A percentile compares a stretch with the other conserved stretches of the same genome.
Conservation (phyloP, 164 flowering plant genomes). For the Aristolochia fimbriata region DNA sequence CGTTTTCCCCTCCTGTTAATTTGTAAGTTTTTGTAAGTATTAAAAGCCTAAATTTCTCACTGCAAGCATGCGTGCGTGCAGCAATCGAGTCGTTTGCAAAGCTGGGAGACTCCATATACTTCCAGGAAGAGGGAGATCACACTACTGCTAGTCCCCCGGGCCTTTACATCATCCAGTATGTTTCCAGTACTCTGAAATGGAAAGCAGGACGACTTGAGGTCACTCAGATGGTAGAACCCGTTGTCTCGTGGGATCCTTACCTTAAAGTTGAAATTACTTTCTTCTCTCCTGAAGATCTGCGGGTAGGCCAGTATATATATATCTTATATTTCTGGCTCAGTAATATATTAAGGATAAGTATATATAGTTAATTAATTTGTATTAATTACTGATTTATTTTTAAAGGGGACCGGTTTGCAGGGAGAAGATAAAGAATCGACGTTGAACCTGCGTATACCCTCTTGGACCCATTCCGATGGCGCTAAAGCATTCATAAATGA, state of each 20-base stretch:
- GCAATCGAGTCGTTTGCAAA: slow-evolving; percentile 95
- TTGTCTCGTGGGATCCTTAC: slow-evolving; percentile 50
- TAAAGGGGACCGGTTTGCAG: slow-evolving; percentile 10
- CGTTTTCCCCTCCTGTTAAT: no score
- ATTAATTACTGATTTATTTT: no score
- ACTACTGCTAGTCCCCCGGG: no score
- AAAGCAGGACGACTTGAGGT: slow-evolving; percentile 38
- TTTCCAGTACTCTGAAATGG: slow-evolving; percentile 78
- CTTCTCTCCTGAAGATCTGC: slow-evolving; percentile 40
- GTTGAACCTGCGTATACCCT: slow-evolving; percentile 62
- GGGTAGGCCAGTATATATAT: no score
- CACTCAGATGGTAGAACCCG: slow-evolving; percentile 52
- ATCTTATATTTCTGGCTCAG: neutral
- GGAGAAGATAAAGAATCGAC: slow-evolving; percentile 29
- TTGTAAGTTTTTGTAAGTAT: no score
- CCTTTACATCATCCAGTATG: slow-evolving; percentile 68
- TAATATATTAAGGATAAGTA: neutral
- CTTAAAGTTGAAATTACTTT: slow-evolving; percentile 31
- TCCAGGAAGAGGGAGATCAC: slow-evolving; percentile 52
- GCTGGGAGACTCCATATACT: slow-evolving; percentile 92
- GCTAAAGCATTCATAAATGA: slow-evolving; percentile 45
- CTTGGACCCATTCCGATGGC: slow-evolving; percentile 53
- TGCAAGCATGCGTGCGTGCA: no score
- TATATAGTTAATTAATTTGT: neutral
- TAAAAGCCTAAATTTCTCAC: no score